Conservation (phyloP, 2,329 filamentous ascomycete genomes). For the Septoria linicola region DNA sequence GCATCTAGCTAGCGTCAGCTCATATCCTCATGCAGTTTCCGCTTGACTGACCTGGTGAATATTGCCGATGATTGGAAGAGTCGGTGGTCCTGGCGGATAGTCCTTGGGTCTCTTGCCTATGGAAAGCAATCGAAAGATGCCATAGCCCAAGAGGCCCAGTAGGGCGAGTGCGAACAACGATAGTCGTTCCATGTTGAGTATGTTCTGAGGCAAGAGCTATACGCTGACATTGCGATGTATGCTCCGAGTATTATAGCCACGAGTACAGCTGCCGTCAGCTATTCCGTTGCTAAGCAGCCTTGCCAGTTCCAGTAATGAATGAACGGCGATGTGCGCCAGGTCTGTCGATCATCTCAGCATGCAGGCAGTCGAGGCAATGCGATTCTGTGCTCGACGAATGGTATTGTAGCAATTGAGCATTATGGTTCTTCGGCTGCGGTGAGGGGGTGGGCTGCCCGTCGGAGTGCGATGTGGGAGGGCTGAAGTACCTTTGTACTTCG, state of each 20-base stretch:
- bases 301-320: background rate
- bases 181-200: slow-evolving; percentile 6
- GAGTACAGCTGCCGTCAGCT: background rate
- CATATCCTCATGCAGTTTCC: background rate
- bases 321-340: background rate
- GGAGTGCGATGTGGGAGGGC: slow-evolving; percentile 2
- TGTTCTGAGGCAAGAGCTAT: background rate
- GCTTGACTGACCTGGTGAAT: slow-evolving; percentile 26
- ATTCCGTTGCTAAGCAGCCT: background rate
- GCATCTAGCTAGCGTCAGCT: slow-evolving; percentile 39
- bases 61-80: slow-evolving; percentile 32
- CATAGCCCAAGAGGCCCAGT: slow-evolving; percentile 9
- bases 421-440: slow-evolving; percentile 3
- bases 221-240: background rate
- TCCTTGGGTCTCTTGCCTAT: slow-evolving; percentile 28
- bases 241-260: slow-evolving; percentile 2
- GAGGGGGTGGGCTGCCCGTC: slow-evolving; percentile 4
- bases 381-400: background rate
- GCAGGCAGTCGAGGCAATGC: background rate
- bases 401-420: background rate
- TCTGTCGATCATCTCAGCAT: background rate
- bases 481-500: background rate
- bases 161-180: background rate
- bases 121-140: slow-evolving; percentile 18
- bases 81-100: slow-evolving; percentile 32